Base-by-base conservation (phyloP, 495 filamentous ascomycete genomes). In the Penicillium subrubescens region DNA sequence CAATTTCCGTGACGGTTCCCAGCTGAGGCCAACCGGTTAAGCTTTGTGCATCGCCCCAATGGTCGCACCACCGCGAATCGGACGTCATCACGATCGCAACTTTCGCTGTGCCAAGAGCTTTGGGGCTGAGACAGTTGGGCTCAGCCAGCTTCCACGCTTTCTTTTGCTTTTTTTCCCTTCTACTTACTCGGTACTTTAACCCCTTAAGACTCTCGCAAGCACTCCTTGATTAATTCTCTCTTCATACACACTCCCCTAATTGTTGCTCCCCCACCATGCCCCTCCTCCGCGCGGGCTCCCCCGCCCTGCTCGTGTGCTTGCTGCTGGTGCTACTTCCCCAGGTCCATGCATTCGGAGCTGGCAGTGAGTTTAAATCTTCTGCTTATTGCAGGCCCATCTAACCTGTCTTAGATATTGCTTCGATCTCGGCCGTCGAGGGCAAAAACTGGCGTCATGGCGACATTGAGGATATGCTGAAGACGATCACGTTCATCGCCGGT, bases 381-480 rank as follows among this genome's bases (percentile, higher is more conserved):
- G 8, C 2, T 25, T 23, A 3, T 5, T 35, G 10, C 37, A 7
- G 6, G 2, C 0, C 27, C 10, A 21, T 1, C 63, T 73, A 25
- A 73, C 52, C 44, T 33, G 4, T 51, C 12, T 11, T 48, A 81
- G 79, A 97, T 71, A 97, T 97, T 65, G 94, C 95, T 17, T 93
- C 90, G 0, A 95, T 99, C 69, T 92, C 94, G 2, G 88, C 91
- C 71, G 88, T 99, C 67, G 95, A 99, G 77, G 95, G 95, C 25
- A 85, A 90, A 68, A 99, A 99, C 73, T 99, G 92, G 89, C 89
- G 95, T 63, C 95, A 98, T 89, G 95, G 95, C 59, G 94, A 98
- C 76, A 95, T 97, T 64, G 93, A 97, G 80, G 95, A 99, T 77
- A 88, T 92, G 74, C 87, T 99, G 66, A 93, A 93, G 79, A 92